Conservation (phyloP, 345 rosid genomes). For the Cardamine resedifolia region DNA sequence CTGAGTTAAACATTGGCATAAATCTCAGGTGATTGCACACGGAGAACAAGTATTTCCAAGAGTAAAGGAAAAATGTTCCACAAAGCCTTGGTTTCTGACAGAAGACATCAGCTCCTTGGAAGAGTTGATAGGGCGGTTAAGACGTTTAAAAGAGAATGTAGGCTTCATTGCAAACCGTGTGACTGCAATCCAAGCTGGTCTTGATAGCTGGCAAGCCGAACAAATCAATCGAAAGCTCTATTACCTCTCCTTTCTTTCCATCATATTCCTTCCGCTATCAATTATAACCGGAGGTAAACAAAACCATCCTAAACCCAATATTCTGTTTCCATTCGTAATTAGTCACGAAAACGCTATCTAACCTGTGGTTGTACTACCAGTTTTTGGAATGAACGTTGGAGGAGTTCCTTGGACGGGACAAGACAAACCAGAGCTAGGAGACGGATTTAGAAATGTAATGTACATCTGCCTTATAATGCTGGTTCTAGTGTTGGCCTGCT, state of each 20-base stretch:
- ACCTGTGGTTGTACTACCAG: constrained; percentile 37
- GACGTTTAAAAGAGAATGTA: constrained; percentile 88
- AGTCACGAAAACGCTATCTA: not conserved
- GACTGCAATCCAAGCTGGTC: constrained; percentile 83
- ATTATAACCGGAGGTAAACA: constrained; percentile 81
- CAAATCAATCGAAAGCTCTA: constrained; percentile 92
- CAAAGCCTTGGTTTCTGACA: constrained; percentile 65
- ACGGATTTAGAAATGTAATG: constrained; percentile 91
- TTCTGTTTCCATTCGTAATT: not conserved
- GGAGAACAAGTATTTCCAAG: constrained; percentile 97
- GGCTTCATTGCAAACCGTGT: constrained; percentile 96
- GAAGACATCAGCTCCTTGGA: constrained; percentile 71
- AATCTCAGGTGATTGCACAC: constrained; percentile 75
- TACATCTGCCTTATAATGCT: constrained; percentile 64
- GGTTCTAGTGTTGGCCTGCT: constrained; percentile 58
- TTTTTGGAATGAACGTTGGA: constrained; percentile 98
- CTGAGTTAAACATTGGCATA: constrained; percentile 6
- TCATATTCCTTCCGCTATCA: constrained; percentile 88
- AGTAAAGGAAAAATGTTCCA: constrained; percentile 78
- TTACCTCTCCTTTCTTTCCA: constrained; percentile 93
- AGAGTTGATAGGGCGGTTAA: constrained; percentile 74
- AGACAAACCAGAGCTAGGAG: constrained; percentile 50
- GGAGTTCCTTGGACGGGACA: constrained; percentile 99
- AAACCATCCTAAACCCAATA: not conserved
- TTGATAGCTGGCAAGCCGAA: constrained; percentile 95